Evolutionary conservation across 1,284 basidiomycete species (phyloP).

Genomic region (Ustilago loliicola): DNA sequence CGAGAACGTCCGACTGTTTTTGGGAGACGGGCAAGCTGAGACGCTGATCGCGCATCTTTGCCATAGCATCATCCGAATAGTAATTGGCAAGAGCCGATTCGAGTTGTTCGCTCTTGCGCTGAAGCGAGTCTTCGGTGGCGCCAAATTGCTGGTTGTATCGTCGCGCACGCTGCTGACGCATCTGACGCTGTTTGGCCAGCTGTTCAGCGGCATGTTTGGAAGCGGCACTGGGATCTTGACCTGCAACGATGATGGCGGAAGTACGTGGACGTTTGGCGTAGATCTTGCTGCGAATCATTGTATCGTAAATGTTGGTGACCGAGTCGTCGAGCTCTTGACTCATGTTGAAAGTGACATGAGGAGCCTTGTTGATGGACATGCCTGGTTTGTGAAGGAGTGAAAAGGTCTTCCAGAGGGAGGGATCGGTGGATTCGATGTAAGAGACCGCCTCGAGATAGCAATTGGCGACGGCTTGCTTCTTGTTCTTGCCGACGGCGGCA

Average conservation of each 20-base stretch:
- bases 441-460: constrained; percentile 89
- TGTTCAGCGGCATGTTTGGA: constrained; percentile 58
- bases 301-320: constrained; percentile 78
- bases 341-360: constrained; percentile 80
- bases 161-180: constrained; percentile 39
- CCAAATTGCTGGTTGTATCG: constrained; percentile 45
- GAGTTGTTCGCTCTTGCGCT: constrained; percentile 78
- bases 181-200: constrained; percentile 46
- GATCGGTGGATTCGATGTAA: constrained; percentile 87
- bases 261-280: constrained; percentile 66
- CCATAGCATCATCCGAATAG: constrained; percentile 76
- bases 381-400: constrained; percentile 68
- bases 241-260: constrained; percentile 36
- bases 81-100: constrained; percentile 77
- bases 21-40: constrained; percentile 78
- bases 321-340: constrained; percentile 80
- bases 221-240: constrained; percentile 61
- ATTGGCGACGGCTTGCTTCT: constrained; percentile 81
- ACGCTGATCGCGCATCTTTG: constrained; percentile 79
- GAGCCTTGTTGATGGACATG: constrained; percentile 75
- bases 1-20: constrained; percentile 65
- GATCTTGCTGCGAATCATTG: constrained; percentile 74
- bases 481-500: constrained; percentile 78
- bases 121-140: constrained; percentile 64
- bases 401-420: constrained; percentile 83